Percentiles rank a stretch among this genome's conserved stretches.
phyloP scores from a whole-genome alignment of 2,329 filamentous ascomycete genomes.

The Metarhizium rileyi region DNA sequence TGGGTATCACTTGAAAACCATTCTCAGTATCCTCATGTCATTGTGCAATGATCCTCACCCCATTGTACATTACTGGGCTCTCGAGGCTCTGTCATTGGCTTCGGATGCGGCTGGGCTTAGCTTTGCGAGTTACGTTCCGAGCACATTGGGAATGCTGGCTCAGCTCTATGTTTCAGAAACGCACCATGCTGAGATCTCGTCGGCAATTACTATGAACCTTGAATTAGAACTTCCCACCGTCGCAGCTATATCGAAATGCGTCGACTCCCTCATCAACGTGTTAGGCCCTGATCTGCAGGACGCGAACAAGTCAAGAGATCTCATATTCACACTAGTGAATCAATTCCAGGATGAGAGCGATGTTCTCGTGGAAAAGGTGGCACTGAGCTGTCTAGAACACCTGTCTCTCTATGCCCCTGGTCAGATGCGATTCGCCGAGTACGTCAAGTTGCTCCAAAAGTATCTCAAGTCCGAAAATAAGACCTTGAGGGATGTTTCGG shows the following conservation, averaged over 20 bases:
- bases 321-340: constrained; percentile 77
- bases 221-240: constrained; percentile 77
- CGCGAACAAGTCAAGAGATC: constrained; percentile 78
- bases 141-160: constrained; percentile 85
- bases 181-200: constrained; percentile 75
- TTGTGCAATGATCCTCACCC: constrained; percentile 92
- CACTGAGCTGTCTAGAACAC: constrained; percentile 78
- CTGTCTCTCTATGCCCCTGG: constrained; percentile 84
- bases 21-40: constrained; percentile 96
- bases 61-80: constrained; percentile 90
- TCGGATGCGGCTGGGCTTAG: constrained; percentile 88
- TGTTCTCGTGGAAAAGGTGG: constrained; percentile 61
- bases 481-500: constrained; percentile 66
- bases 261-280: constrained; percentile 95
- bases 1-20: constrained; percentile 91
- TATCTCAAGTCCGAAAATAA: constrained; percentile 62
- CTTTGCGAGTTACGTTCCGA: constrained; percentile 83
- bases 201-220: constrained; percentile 77
- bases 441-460: constrained; percentile 72
- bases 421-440: constrained; percentile 73
- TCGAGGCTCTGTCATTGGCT: constrained; percentile 78
- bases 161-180: constrained; percentile 88
- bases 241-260: constrained; percentile 73
- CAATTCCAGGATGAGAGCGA: constrained; percentile 74
- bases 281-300: constrained; percentile 93